Conservation (phyloP, 495 filamentous ascomycete genomes). For the Achaetomiella virescens region DNA sequence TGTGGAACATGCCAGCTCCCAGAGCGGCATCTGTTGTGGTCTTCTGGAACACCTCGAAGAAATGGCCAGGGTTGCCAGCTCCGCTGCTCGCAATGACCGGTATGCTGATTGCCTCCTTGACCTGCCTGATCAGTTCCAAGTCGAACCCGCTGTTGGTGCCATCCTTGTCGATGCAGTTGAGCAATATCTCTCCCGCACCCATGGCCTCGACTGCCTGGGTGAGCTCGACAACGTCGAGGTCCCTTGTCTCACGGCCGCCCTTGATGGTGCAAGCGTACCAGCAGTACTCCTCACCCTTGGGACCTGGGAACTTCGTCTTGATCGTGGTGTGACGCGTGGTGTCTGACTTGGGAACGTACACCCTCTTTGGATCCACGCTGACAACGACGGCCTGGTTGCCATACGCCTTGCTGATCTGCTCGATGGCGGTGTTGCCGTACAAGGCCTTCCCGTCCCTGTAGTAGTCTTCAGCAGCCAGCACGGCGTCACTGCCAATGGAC, state of each 20-base stretch:
- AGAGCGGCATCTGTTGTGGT: conserved; percentile 88
- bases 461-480: conserved; percentile 85
- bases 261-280: conserved; percentile 99
- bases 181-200: conserved; percentile 87
- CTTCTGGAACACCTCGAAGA: conserved; percentile 79
- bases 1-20: conserved; percentile 96
- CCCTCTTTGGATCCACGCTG: conserved; percentile 85
- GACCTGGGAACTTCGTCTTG: conserved; percentile 61
- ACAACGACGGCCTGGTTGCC: conserved; percentile 96
- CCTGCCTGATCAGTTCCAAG: conserved; percentile 79
- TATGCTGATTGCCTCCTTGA: conserved; percentile 78
- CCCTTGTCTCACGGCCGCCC: conserved; percentile 83
- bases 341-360: conserved; percentile 69
- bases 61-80: conserved; percentile 83
- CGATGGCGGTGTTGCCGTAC: conserved; percentile 80
- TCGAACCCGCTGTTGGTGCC: conserved; percentile 95
- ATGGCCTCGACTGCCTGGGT: conserved; percentile 88
- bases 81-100: conserved; percentile 95
- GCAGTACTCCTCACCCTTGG: conserved; percentile 72
- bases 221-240: conserved; percentile 84
- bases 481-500: conserved; percentile 92
- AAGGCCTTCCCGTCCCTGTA: conserved; percentile 59
- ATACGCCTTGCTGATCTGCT: conserved; percentile 88
- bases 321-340: conserved; percentile 76
- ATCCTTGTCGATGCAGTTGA: conserved; percentile 97